These are phyloP conservation scores for Blastocystis sp. DNA, from an alignment of 352 stramenopile species.

Conservation along the genomic window DNA sequence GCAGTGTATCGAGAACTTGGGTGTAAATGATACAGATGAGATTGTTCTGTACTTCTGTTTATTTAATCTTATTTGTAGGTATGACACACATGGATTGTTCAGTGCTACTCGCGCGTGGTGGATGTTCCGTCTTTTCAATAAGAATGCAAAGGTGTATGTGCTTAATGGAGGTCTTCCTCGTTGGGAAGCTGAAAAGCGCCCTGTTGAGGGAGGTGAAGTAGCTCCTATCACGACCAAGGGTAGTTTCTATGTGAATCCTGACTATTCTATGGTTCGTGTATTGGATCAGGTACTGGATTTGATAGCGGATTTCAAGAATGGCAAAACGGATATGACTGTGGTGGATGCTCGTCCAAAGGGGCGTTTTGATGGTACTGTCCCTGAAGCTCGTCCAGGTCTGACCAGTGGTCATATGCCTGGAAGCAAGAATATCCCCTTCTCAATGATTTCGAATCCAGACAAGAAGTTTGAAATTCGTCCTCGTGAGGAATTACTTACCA, in stretches of 20 bases:
- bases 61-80: background rate
- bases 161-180: conserved; percentile 61
- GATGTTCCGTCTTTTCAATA: conserved; percentile 67
- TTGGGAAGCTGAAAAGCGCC: conserved; percentile 58
- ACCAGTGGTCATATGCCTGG: conserved; percentile 63
- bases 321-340: conserved; percentile 31
- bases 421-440: conserved; percentile 50
- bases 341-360: conserved; percentile 54
- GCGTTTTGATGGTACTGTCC: conserved; percentile 49
- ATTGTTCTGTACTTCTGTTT: conserved; percentile 30
- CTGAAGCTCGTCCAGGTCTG: conserved; percentile 35
- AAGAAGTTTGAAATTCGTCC: conserved; percentile 60
- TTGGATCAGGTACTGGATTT: conserved; percentile 64
- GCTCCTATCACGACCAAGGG: background rate
- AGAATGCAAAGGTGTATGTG: conserved; percentile 64
- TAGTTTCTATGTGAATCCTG: conserved; percentile 59
- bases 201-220: conserved; percentile 2
- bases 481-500: conserved; percentile 20
- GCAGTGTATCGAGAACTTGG: conserved; percentile 61
- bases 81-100: conserved; percentile 65
- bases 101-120: conserved; percentile 64
- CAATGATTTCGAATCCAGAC: background rate
- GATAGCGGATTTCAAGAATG: conserved; percentile 55
- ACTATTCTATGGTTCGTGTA: conserved; percentile 53
- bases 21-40: conserved; percentile 64